These are phyloP conservation scores for Rhipidocladum racemiflorum DNA, from an alignment of 176 grass and related monocot species.

Conservation along the genomic window DNA sequence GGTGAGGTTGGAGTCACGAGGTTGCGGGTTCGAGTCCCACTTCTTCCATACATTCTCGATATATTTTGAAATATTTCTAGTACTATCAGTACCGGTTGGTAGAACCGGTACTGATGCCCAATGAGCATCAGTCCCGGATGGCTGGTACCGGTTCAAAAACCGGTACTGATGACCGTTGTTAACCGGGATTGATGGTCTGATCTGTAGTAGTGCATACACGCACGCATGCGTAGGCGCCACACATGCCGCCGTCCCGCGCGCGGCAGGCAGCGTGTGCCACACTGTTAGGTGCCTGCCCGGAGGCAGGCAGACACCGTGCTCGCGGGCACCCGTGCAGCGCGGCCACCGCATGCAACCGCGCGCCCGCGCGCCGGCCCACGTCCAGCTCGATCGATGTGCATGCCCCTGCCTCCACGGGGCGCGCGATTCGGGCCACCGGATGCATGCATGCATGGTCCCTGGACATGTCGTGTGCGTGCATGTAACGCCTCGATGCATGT, in stretches of 20 bases:
- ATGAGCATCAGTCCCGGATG: too few relatives aligned
- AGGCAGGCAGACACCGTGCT: constrained; percentile 33
- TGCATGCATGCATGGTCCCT: neutral
- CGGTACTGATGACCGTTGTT: too few relatives aligned
- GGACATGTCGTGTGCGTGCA: neutral
- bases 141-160: too few relatives aligned
- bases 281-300: constrained; percentile 34
- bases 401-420: neutral
- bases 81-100: too few relatives aligned
- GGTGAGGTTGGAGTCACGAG: too few relatives aligned
- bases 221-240: too few relatives aligned
- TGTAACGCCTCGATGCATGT: neutral
- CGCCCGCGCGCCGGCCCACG: neutral
- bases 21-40: too few relatives aligned
- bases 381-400: neutral
- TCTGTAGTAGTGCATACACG: neutral
- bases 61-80: too few relatives aligned
- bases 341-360: neutral
- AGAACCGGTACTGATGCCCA: too few relatives aligned
- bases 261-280: neutral
- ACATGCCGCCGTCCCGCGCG: neutral
- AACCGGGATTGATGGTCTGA: too few relatives aligned
- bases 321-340: constrained; percentile 6
- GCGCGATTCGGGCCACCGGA: neutral
- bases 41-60: too few relatives aligned